phyloP scores from a whole-genome alignment of 2,329 filamentous ascomycete species.

The Arachnopeziza araneosa region DNA sequence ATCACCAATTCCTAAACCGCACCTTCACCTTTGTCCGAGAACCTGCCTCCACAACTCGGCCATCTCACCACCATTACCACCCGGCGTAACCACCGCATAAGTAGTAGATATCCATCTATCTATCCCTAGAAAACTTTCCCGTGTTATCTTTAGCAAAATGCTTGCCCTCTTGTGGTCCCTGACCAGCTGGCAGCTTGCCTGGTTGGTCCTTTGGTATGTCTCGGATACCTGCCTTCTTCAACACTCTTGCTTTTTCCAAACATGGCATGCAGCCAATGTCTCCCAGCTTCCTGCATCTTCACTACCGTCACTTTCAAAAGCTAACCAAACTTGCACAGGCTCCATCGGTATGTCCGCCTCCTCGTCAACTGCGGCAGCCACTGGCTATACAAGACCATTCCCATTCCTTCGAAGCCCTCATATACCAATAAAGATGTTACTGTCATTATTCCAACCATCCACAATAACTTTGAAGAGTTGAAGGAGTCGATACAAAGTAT shows the following conservation, averaged over 20 bases:
- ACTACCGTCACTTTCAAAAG: not conserved
- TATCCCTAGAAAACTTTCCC: not conserved
- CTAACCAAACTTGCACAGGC: slow-evolving; percentile 42
- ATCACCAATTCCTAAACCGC: slow-evolving; percentile 7
- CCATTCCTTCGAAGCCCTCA: slow-evolving; percentile 73
- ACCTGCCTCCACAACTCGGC: not conserved
- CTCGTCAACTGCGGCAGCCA: slow-evolving; percentile 81
- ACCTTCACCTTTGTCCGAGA: not conserved
- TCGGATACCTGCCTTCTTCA: not conserved
- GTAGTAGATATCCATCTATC: not conserved
- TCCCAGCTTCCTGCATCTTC: not conserved
- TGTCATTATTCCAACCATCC: slow-evolving; percentile 88
- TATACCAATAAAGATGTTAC: slow-evolving; percentile 71
- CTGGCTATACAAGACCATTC: slow-evolving; percentile 81
- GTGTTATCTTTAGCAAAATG: not conserved
- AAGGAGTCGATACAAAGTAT: slow-evolving; percentile 76
- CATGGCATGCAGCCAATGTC: not conserved
- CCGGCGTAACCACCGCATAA: not conserved
- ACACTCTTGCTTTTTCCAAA: not conserved
- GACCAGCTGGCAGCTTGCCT: not conserved
- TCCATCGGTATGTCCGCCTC: slow-evolving; percentile 82
- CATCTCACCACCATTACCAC: not conserved
- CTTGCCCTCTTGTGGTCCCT: not conserved
- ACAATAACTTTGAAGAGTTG: slow-evolving; percentile 79
- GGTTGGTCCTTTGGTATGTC: not conserved